Base-by-base conservation (phyloP, 139 green algal genomes). In the Trebouxia sp. region DNA sequence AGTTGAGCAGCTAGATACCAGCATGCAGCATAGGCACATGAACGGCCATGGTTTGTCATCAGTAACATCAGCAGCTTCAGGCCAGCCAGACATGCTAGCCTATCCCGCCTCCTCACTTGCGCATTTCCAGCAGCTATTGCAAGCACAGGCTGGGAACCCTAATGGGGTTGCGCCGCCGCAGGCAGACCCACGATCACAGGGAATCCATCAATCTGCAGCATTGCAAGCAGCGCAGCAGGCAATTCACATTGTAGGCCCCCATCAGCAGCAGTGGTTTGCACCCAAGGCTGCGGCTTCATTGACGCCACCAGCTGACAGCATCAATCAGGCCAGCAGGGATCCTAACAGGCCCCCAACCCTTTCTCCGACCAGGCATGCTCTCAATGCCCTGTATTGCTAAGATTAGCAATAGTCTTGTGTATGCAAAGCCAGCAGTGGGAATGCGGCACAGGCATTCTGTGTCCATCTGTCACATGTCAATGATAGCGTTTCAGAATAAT, bases 181-280 rank as follows among this genome's bases (percentile, higher is more conserved):
- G 69, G 22, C 55, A 6, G 67, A 51, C 20, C 28, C 67, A 1
- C 67, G 51, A 5, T 50, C 38, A 22, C 67, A 69, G 12, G 58
- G 58, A 28, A 72, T 72, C 14, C 0, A 28, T 35, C 62, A 43
- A 6, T 28, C 32, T 14, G 65, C 65, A n/a, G 38, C 37, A 9
- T n/a, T 75, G 20, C 38, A 50, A 28, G 69, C 69, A 41, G 69
- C 69, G 8, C 42, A 39, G 22, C 69, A 51, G 14, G 69, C 69
- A 56, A 32, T 12, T 8, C 42, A 51, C 37, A 32, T 32, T 48
- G 39, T n/a, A 55, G 22, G 42, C 39, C 11, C 28, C 5, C 69
- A 56, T 4, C 69, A 77, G 69, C 69, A 77, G 12, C 69, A 77
- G 41, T 42, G 69, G 41, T 51, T 77, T 35, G n/a, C 62, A 24